Evolutionary conservation across 495 filamentous ascomycete species (phyloP).

Genomic region (Trichoderma virens): DNA sequence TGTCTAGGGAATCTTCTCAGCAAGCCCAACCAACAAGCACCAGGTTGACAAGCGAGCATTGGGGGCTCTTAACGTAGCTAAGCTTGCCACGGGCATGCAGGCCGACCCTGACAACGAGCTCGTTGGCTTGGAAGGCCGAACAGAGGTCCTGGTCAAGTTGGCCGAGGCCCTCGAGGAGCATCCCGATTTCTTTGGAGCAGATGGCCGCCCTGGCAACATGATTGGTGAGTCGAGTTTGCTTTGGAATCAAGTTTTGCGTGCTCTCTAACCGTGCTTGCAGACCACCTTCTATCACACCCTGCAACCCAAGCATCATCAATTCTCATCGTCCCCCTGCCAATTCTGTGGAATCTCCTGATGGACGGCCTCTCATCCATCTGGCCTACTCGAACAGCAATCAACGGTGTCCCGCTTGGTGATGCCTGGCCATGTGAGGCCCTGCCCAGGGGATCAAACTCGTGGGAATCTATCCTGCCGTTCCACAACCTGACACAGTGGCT

Average conservation of each 20-base stretch:
- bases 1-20: slow-evolving; percentile 74
- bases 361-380: slow-evolving; percentile 81
- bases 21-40: slow-evolving; percentile 67
- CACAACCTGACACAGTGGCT: slow-evolving; percentile 91
- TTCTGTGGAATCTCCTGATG: slow-evolving; percentile 84
- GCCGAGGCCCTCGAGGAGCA: slow-evolving; percentile 66
- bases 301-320: slow-evolving; percentile 79
- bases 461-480: slow-evolving; percentile 94
- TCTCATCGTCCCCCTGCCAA: slow-evolving; percentile 83
- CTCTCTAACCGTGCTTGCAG: slow-evolving; percentile 31
- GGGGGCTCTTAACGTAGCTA: slow-evolving; percentile 63
- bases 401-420: slow-evolving; percentile 83
- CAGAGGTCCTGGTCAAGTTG: slow-evolving; percentile 70
- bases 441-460: slow-evolving; percentile 57
- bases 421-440: slow-evolving; percentile 87
- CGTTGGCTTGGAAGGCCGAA: slow-evolving; percentile 79
- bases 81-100: slow-evolving; percentile 74
- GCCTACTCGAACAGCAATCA: slow-evolving; percentile 83
- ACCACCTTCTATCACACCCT: slow-evolving; percentile 87
- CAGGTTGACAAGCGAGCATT: slow-evolving; percentile 85
- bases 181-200: slow-evolving; percentile 75
- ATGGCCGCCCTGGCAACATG: slow-evolving; percentile 88
- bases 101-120: slow-evolving; percentile 75
- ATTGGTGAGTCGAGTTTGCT: slow-evolving; percentile 60
- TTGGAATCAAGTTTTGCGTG: not conserved